These are phyloP conservation scores for Aspergillus novofumigatus DNA, from an alignment of 2,329 filamentous ascomycete species.

Conservation along the genomic window DNA sequence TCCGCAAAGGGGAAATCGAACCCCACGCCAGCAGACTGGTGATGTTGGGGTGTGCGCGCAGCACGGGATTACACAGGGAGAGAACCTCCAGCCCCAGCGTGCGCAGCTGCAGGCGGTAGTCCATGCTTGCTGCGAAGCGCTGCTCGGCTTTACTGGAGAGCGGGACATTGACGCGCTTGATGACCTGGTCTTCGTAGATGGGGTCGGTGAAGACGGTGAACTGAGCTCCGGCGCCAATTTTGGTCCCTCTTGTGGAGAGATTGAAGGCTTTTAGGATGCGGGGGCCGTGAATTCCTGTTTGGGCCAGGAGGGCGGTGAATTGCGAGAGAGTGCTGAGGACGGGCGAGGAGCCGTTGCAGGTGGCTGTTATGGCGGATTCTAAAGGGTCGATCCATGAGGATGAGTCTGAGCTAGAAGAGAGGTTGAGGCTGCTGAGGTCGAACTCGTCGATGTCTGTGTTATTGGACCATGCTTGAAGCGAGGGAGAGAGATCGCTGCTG, in stretches of 20 bases:
- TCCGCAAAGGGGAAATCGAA: conserved; percentile 26
- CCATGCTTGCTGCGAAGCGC: conserved; percentile 18
- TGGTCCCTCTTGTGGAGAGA: conserved; percentile 17
- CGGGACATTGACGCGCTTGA: conserved; percentile 26
- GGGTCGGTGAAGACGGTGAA: conserved; percentile 25
- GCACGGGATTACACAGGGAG: conserved; percentile 23
- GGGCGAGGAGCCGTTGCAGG: conserved; percentile 23
- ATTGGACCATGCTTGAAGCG: background rate
- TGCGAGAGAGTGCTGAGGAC: conserved; percentile 23
- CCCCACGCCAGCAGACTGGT: conserved; percentile 22
- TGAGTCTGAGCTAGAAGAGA: background rate
- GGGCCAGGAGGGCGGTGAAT: conserved; percentile 24
- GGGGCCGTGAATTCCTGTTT: conserved; percentile 24
- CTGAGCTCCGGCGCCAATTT: conserved; percentile 23
- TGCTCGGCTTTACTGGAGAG: conserved; percentile 15
- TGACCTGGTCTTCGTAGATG: conserved; percentile 19
- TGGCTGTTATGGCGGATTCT: conserved; percentile 20
- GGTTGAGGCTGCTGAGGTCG: background rate
- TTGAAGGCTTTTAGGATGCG: conserved; percentile 20
- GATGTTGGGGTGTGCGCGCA: conserved; percentile 26
- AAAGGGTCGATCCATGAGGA: conserved; percentile 14
- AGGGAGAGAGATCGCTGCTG: background rate
- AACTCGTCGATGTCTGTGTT: background rate
- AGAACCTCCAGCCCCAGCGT: conserved; percentile 23
- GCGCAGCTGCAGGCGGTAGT: conserved; percentile 23